phyloP scores from a whole-genome alignment of 2,329 filamentous ascomycete species.

The Tolypocladium paradoxum region DNA sequence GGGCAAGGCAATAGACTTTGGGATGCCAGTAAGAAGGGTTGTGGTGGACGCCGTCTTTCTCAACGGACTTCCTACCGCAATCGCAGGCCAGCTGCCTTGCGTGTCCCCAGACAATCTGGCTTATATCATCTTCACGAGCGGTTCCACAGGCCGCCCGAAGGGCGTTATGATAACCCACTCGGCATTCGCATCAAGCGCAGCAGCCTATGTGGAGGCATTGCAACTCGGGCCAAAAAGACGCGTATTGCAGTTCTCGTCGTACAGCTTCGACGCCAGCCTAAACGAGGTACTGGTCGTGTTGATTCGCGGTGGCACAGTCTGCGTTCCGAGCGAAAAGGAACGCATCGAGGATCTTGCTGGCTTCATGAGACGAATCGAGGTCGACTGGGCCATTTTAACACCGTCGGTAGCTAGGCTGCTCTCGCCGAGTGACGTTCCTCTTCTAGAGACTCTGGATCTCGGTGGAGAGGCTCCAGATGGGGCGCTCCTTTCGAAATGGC shows the following conservation, averaged over 20 bases:
- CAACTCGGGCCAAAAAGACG: neutral
- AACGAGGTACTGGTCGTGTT: neutral
- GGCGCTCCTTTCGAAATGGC: neutral
- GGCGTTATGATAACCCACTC: slow-evolving; percentile 31
- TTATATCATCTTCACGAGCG: slow-evolving; percentile 48
- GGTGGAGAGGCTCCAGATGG: neutral
- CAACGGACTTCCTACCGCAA: neutral
- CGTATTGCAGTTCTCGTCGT: slow-evolving; percentile 1
- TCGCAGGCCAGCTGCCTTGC: neutral
- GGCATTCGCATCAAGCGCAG: neutral
- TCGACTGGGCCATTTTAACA: neutral
- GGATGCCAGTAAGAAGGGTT: neutral
- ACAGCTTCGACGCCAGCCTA: slow-evolving; percentile 1
- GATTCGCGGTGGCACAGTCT: neutral
- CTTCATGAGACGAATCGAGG: neutral
- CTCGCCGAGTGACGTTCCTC: neutral
- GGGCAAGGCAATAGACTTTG: neutral
- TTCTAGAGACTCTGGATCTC: neutral
- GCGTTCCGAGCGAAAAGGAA: neutral
- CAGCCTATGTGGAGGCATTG: neutral
- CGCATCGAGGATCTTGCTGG: neutral
- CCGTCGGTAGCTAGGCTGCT: neutral
- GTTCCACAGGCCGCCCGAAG: slow-evolving; percentile 46
- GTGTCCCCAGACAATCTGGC: slow-evolving; percentile 10
- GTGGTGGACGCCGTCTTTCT: neutral